These are phyloP conservation scores for Acanthamoeba royreba DNA, from an alignment of 208 protist genomes.

Conservation along the genomic window DNA sequence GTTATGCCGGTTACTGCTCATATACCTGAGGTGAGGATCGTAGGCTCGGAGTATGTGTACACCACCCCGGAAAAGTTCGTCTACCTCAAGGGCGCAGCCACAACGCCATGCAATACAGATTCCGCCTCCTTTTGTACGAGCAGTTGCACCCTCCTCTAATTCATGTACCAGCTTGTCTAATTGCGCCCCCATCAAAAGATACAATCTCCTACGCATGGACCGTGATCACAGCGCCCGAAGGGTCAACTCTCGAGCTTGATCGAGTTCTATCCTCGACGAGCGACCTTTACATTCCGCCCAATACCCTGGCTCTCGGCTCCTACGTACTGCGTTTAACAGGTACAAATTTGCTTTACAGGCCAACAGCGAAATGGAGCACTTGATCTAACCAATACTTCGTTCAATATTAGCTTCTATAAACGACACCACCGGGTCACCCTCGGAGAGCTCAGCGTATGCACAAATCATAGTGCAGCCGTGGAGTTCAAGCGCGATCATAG, in stretches of 20 bases:
- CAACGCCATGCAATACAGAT: background rate
- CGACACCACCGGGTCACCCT: background rate
- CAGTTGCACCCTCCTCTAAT: background rate
- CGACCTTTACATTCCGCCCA: background rate
- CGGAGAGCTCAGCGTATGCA: background rate
- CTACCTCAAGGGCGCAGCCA: conserved; percentile 9
- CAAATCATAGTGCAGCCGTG: background rate
- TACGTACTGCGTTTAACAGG: background rate
- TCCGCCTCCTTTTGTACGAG: background rate
- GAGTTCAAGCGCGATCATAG: background rate
- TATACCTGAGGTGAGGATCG: background rate
- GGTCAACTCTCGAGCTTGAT: background rate
- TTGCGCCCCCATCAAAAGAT: background rate
- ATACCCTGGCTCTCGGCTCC: background rate
- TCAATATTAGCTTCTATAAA: background rate
- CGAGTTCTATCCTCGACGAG: background rate
- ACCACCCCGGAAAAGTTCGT: background rate
- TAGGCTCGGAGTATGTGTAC: background rate
- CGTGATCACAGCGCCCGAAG: background rate
- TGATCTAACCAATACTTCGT: background rate
- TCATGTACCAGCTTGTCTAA: background rate
- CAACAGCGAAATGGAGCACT: background rate
- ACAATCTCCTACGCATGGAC: conserved; percentile 29
- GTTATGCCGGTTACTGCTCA: background rate
- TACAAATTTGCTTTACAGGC: background rate